Base-by-base conservation (phyloP, 2,329 filamentous ascomycete genomes). In the Coniochaeta prunicola region DNA sequence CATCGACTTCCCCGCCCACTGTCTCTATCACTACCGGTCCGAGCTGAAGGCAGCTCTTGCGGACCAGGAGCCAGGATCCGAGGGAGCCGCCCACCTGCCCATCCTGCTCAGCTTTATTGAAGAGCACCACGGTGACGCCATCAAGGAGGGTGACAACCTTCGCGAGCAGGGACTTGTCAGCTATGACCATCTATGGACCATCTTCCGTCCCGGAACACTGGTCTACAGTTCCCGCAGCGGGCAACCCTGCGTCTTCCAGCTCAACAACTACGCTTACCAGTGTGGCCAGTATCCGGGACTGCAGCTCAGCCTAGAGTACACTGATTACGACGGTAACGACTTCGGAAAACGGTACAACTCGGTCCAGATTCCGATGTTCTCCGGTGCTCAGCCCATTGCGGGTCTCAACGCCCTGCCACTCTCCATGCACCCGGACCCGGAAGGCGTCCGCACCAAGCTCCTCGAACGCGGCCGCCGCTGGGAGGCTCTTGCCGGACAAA, bases 261-360 rank as follows among this genome's bases (percentile, higher is more conserved):
- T 72, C 7, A 45, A 59, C 4, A 65, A 62, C 33, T 67, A 65
- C 62, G 64, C 63, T 57, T 72, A 73, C 42, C 62, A 64, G 17
- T 30, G 59, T 13, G 64, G 66, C n/a, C 58, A 64, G 1, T 48
- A 59, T 2, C 64, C 66, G 0, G 60, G 62, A 2, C 64, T 72
- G 5, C 60, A 63, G 17, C 58, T 74, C 24, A 56, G 60, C 1
- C 60, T 65, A 7, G 31, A 60, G 2, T 73, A 67, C 56, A 63
- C 71, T 28, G 72, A 74, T 61, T 74, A 67, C 26, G 69, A 74
- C 56, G 73, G 73, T n/a, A 68, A 73, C 24, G 62, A 60, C 8
- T 63, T 74, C 4, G 70, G 45, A 3, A 63, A 62, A 3, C 64
- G 68, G 4, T 60, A 45, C n/a, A 58, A 57, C 4, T 59, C 64